Evolutionary conservation across 169 alveolate species (phyloP).

Genomic region (Cryptosporidium bovis): DNA sequence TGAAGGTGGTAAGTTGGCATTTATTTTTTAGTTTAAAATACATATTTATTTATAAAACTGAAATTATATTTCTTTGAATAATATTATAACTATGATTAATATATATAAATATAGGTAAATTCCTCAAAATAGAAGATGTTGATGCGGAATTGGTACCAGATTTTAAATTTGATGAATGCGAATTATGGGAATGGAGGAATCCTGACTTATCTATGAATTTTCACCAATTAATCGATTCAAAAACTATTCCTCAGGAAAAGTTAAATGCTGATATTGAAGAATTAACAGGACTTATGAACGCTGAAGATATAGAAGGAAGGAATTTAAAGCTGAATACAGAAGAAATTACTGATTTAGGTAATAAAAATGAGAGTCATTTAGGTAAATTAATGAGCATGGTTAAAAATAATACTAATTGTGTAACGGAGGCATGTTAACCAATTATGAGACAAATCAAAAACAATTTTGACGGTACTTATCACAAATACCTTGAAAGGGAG

Average conservation of each 20-base stretch:
- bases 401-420: too few relatives aligned
- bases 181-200: slow-evolving; percentile 71
- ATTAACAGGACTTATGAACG: slow-evolving; percentile 1
- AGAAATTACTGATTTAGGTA: too few relatives aligned
- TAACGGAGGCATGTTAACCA: too few relatives aligned
- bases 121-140: slow-evolving; percentile 17
- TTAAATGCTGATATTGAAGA: neutral
- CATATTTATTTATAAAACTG: too few relatives aligned
- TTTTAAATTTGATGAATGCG: slow-evolving; percentile 56
- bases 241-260: slow-evolving; percentile 38
- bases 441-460: too few relatives aligned
- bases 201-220: slow-evolving; percentile 46
- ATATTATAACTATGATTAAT: neutral
- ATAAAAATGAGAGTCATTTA: too few relatives aligned
- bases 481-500: too few relatives aligned
- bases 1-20: slow-evolving; percentile 47
- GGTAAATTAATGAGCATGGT: too few relatives aligned
- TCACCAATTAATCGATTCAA: slow-evolving; percentile 55
- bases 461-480: too few relatives aligned
- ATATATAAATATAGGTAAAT: slow-evolving; percentile 11
- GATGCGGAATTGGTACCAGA: slow-evolving; percentile 34
- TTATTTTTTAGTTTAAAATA: neutral
- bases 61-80: neutral
- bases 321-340: neutral
- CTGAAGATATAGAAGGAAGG: neutral